Conservation (phyloP, 2,329 filamentous ascomycete species). For the Alternaria conjuncta region DNA sequence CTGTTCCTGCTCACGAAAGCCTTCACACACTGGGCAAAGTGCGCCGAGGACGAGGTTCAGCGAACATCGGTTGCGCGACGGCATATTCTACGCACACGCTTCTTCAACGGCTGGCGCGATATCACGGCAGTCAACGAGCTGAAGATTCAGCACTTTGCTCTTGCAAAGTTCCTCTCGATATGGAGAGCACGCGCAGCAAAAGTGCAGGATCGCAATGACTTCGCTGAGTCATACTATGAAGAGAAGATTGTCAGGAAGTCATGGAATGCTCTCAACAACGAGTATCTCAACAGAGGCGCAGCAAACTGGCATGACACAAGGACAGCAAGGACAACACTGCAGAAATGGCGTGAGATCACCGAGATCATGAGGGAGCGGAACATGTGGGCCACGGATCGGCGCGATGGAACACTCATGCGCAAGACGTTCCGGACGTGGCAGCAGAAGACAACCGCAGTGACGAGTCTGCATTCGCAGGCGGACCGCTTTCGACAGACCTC, state of each 20-base stretch:
- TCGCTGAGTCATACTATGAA: conserved; percentile 40
- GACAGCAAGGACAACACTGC: conserved; percentile 33
- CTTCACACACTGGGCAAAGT: conserved; percentile 72
- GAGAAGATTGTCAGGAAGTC: conserved; percentile 40
- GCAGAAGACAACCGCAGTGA: conserved; percentile 20
- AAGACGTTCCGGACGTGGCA: conserved; percentile 35
- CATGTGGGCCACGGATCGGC: conserved; percentile 26
- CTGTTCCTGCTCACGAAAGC: conserved; percentile 69
- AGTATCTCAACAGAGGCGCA: conserved; percentile 45
- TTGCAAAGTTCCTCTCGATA: conserved; percentile 61
- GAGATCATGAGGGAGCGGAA: conserved; percentile 36
- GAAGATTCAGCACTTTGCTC: conserved; percentile 59
- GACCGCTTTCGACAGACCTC: conserved; percentile 39
- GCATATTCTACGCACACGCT: conserved; percentile 72
- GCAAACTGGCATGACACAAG: conserved; percentile 39
- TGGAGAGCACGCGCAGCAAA: conserved; percentile 57
- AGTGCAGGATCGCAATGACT: conserved; percentile 44
- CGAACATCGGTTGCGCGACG: conserved; percentile 71
- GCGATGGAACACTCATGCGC: conserved; percentile 31
- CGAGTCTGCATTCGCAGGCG: conserved; percentile 45
- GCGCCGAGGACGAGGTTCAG: conserved; percentile 68
- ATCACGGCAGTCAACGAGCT: conserved; percentile 67
- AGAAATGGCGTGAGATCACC: conserved; percentile 36
- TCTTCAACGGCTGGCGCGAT: conserved; percentile 73
- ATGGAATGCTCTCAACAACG: conserved; percentile 48